Evolutionary conservation across 78 protist genomes (phyloP), one percentile per base, ranked within the genome.

Genomic region (Isochrysis galbana): DNA sequence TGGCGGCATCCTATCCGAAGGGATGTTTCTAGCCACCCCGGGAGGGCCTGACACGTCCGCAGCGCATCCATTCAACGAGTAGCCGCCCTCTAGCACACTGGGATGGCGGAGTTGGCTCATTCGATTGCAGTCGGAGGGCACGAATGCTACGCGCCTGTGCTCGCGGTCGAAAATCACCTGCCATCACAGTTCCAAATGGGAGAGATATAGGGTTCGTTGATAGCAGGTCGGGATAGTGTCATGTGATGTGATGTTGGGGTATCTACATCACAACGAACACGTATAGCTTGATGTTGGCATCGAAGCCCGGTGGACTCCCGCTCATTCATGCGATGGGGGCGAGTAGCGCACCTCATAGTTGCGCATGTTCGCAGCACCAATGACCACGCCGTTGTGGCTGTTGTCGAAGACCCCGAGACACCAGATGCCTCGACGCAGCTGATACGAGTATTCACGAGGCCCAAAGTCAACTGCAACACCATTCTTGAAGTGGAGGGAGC

Each of bases 341-440:
- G 67, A 22, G 67, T 11, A 19, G 67, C 67, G 67, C 67, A 74
- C 83, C 47, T 77, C 86, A 29, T 39, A 21, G 86, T 77, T 38
- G 86, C 86, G 86, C 48, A 77, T 39, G 23, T 36, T 39, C 47
- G 86, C 86, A 19, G 48, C 86, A 29, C 86, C 86, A n/a, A 77
- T 39, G 42, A 77, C 86, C 10, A n/a, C 88, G 55, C 88, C 88
- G 39, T 80, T 80, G 88, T 80, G 88, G 41, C 44, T n/a, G 54
- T 80, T 80, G 88, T 80, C 88, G 88, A 80, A 80, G 17, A 44
- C 54, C 29, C 48, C 88, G 38, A 80, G 88, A 38, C 88, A 80
- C 48, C 88, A 44, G 23, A 80, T 38, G 38, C n/a, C 55, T 1
- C 21, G 38, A 10, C 55, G 54, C 48, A 80, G 51, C 88, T 80